Evolutionary conservation across 495 filamentous ascomycete species (phyloP), one percentile per base, ranked within the genome.

Genomic region (Cairneyella variabilis): DNA sequence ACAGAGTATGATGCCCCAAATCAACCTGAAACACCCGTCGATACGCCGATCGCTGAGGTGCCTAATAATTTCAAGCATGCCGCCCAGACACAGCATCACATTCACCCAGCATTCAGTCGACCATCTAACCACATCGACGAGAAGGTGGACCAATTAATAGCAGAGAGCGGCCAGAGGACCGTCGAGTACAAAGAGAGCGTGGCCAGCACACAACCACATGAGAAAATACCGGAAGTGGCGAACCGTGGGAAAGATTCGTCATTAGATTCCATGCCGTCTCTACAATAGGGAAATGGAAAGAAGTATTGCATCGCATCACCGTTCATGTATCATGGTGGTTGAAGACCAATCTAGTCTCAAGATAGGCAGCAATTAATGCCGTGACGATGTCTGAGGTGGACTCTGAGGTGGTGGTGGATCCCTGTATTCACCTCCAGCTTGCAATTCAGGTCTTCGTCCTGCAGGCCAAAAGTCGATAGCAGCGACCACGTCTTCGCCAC

Each of bases 391-490:
- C n/a, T n/a, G n/a, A n/a, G n/a, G n/a, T n/a, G n/a, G n/a, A n/a
- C n/a, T n/a, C n/a, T n/a, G n/a, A 20, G 43, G 47, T 34, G 59
- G 37, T 34, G 42, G 52, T 1, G 42, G 40, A 28, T 58, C 37
- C 36, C 46, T 26, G 23, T 47, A 16, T 16, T 53, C 52, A 18
- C 17, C 3, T 39, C 43, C 42, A 21, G 46, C 44, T 30, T 53
- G 55, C 3, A 22, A 20, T 48, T 65, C 63, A 28, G 60, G 60
- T 26, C 51, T 55, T n/a, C 60, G 49, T 20, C 60, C 63, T 26
- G 58, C 36, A 17, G 63, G 63, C 93, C 93, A 98, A 73, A 99
- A 99, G 71, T 99, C 95, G 66, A 99, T 83, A 51, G 89, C 90
- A 54, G 90, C 90, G 50, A 99, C 85, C 39, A 97, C 84, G 66